A percentile compares a stretch with the other conserved stretches of the same genome.
Evolutionary conservation across 2,329 filamentous ascomycete genomes (phyloP).

Genomic region (Fusarium temperatum): DNA sequence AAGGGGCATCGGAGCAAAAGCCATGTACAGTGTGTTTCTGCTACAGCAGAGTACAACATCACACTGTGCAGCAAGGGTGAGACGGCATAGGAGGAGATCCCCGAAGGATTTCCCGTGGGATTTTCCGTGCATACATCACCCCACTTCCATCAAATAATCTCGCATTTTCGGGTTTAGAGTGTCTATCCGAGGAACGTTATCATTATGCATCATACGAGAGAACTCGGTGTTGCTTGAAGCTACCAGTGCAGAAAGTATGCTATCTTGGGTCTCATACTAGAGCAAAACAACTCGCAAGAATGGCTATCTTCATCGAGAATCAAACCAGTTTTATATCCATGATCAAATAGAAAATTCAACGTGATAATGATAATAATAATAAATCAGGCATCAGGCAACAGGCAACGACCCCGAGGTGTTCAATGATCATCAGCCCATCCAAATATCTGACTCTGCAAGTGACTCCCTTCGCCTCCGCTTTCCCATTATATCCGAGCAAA

Average conservation of each 20-base stretch:
- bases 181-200: background rate
- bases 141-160: too few species aligned
- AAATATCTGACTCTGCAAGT: background rate
- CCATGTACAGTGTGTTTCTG: background rate
- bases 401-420: accelerated
- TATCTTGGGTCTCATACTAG: background rate
- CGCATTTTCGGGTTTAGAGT: background rate
- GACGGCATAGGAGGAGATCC: background rate
- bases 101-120: background rate
- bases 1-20: background rate
- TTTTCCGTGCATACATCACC: background rate
- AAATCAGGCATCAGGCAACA: too few species aligned
- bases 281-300: background rate
- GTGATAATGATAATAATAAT: accelerated
- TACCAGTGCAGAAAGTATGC: too few species aligned
- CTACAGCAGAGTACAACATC: accelerated
- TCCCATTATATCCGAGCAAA: background rate
- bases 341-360: accelerated
- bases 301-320: background rate
- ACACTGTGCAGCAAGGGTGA: background rate
- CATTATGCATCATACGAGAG: too few species aligned
- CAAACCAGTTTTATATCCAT: background rate
- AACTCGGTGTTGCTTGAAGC: background rate
- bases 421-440: background rate
- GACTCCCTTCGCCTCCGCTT: background rate